phyloP scores from a whole-genome alignment of 2,329 filamentous ascomycete genomes.

The Xylaria sp. region DNA sequence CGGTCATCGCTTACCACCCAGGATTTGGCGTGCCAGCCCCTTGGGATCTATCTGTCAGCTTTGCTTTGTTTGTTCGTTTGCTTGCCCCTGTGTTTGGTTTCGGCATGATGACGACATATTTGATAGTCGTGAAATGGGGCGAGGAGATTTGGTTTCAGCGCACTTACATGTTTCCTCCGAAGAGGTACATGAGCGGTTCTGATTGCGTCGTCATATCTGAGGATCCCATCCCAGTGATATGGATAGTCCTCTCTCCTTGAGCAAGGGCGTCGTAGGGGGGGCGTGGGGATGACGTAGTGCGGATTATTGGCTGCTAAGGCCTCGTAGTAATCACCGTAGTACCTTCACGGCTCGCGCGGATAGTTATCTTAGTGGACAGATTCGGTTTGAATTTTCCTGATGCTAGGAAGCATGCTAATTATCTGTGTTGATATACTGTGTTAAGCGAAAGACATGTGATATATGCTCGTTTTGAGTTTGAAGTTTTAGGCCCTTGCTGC shows the following conservation, averaged over 20 bases:
- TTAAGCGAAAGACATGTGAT: not conserved
- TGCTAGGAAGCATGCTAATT: not conserved
- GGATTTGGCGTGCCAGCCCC: conserved; percentile 67
- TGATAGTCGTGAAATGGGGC: not conserved
- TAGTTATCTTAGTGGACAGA: not conserved
- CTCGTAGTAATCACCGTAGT: not conserved
- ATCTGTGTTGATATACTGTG: not conserved
- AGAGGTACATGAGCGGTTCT: conserved; percentile 48
- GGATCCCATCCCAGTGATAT: not conserved
- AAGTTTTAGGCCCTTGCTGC: not conserved
- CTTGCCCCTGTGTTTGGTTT: not conserved
- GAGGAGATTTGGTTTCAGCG: not conserved
- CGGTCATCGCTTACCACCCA: conserved; percentile 80
- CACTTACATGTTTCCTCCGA: conserved; percentile 55
- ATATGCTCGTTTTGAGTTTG: not conserved
- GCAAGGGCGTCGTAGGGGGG: not conserved
- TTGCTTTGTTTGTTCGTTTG: not conserved
- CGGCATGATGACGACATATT: not conserved
- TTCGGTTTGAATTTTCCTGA: not conserved
- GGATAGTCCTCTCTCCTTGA: not conserved
- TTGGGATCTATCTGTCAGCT: conserved; percentile 18
- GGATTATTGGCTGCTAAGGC: not conserved
- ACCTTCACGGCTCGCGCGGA: not conserved
- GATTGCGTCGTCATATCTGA: conserved; percentile 25
- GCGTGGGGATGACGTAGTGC: conserved; percentile 5